phyloP scores from a whole-genome alignment of 163 green algal genomes.

The Scenedesmus sp. region DNA sequence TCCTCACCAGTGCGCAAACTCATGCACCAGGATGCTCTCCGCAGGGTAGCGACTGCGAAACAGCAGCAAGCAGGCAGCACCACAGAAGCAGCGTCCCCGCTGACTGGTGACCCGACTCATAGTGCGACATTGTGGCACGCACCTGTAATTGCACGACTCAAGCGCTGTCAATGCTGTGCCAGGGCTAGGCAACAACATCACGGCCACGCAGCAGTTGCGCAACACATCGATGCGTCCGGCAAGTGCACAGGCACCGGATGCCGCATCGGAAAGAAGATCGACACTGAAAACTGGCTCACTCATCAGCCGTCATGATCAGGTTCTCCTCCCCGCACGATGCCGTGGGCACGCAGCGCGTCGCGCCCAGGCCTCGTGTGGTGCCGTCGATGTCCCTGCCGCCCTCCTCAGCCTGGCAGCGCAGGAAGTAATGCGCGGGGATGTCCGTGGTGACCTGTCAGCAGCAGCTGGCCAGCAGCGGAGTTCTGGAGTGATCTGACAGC shows the following conservation, averaged over 20 bases:
- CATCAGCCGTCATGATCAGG: slow-evolving; percentile 73
- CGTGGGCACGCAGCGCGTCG: slow-evolving; percentile 62
- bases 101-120: not conserved
- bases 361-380: slow-evolving; percentile 77
- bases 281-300: slow-evolving; percentile 39
- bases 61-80: not conserved
- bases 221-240: no score
- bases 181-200: no score
- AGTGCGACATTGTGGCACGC: no score
- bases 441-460: slow-evolving; percentile 74
- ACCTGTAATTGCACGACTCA: no score
- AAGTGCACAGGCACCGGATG: no score
- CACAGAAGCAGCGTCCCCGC: not conserved
- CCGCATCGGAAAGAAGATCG: no score
- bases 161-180: no score
- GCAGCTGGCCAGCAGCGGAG: not conserved
- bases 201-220: no score
- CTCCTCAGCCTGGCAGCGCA: slow-evolving; percentile 48
- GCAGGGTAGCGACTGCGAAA: slow-evolving; percentile 65
- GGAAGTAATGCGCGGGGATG: slow-evolving; percentile 81
- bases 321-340: slow-evolving; percentile 83
- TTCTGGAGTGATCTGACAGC: not conserved
- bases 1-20: slow-evolving; percentile 73
- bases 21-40: slow-evolving; percentile 86
- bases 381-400: slow-evolving; percentile 69